Conservation (phyloP, 257 asterid species). For the Penstemon eatonii region DNA sequence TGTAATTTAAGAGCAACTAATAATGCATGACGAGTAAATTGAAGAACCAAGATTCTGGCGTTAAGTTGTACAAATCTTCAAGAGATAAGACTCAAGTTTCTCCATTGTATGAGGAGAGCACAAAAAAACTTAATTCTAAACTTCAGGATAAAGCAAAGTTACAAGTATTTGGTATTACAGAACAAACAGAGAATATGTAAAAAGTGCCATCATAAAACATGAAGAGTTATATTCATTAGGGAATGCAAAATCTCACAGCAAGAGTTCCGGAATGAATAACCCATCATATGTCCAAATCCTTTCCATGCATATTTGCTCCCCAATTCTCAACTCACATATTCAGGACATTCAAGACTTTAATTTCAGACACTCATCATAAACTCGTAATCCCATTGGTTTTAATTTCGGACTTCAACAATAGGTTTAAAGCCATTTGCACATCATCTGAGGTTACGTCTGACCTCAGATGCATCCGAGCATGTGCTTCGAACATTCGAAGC, state of each 20-base stretch:
- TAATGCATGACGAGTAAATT: background rate
- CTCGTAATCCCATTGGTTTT: no score
- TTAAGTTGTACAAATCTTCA: background rate
- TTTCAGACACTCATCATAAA: no score
- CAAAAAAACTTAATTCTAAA: background rate
- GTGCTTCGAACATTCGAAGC: no score
- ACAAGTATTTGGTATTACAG: background rate
- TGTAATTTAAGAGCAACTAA: background rate
- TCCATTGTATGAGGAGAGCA: slow-evolving; percentile 12
- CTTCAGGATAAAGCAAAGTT: background rate
- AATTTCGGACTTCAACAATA: no score
- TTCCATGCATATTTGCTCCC: no score
- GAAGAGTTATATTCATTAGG: background rate
- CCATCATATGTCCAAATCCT: background rate
- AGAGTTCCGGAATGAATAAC: background rate
- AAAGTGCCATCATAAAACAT: background rate
- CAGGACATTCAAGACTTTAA: no score
- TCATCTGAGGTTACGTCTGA: no score
- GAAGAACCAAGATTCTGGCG: background rate
- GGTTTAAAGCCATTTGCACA: no score
- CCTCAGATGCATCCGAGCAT: no score
- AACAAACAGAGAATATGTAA: background rate
- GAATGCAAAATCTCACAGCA: background rate
- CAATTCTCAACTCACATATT: no score
- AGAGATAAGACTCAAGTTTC: background rate